Evolutionary conservation across 305 asterid genomes (phyloP), one percentile per base, ranked within the genome.

Genomic region (Fraxinus platypoda): DNA sequence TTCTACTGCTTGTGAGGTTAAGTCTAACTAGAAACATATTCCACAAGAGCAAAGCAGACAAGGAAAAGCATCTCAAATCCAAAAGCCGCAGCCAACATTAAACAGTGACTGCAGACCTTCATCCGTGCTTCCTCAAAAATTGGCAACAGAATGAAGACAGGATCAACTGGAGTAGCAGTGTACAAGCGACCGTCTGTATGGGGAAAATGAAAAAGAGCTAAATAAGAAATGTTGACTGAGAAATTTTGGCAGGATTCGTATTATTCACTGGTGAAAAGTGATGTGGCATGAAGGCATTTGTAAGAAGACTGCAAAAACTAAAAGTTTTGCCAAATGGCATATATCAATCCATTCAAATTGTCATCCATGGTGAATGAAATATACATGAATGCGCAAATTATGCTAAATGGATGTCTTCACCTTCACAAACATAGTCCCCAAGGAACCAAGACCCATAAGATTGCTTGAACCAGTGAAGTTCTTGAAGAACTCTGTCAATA

Each of bases 371-470:
- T 3, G 19, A 49, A 68, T 33, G 59, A 23, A 52, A 15, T 23
- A 13, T 59, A 72, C 74, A 62, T 57, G 80, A n/a, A 33, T 21
- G 72, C 8, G 68, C 72, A 46, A 64, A 26, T 77, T 34, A 30
- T 38, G 73, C 43, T 28, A 57, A 72, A 52, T 46, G 73, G 79
- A 19, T 28, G 72, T 79, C 30, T 70, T 86, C 87, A 95, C 98
- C 98, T 94, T 95, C 95, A 82, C 92, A 90, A 71, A 94, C 95
- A 86, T 91, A 94, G 81, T 95, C 98, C 54, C 99, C 99, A 72
- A 94, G 90, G 87, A 95, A 94, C 99, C 98, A 95, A 34, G 99
- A 95, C 54, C 99, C 95, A 81, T 90, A 89, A 77, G 92, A 81
- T 89, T 94, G 98, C 89, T 93, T 94, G 86, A 94, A 95, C 97